Conservation (phyloP, 164 flowering plant species). For the Stephania yunnanensis region DNA sequence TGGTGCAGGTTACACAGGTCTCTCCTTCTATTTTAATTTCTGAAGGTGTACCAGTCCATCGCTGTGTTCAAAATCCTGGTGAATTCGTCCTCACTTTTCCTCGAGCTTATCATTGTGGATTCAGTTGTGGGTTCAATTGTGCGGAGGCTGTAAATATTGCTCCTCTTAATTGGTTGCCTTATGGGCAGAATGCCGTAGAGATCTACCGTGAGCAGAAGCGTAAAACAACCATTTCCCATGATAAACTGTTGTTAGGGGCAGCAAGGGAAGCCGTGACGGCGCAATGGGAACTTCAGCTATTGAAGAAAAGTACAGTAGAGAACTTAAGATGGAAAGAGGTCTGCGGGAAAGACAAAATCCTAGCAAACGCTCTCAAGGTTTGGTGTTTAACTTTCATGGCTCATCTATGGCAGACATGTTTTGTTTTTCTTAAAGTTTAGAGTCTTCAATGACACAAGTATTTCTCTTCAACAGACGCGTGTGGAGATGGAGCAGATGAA, state of each 20-base stretch:
- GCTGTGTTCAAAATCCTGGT: slow-evolving; percentile 58
- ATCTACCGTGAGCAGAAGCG: slow-evolving; percentile 43
- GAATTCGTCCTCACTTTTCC: slow-evolving; percentile 78
- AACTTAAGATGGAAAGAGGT: slow-evolving; percentile 54
- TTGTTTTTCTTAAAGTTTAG: neutral
- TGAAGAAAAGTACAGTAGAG: slow-evolving; percentile 32
- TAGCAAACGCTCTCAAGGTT: slow-evolving; percentile 63
- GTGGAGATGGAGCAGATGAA: slow-evolving; percentile 37
- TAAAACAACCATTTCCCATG: slow-evolving; percentile 63
- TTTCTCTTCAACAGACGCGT: slow-evolving; percentile 39
- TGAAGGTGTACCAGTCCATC: slow-evolving; percentile 71
- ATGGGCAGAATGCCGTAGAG: slow-evolving; percentile 60
- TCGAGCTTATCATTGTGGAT: slow-evolving; percentile 64
- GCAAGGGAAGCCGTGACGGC: slow-evolving; percentile 67
- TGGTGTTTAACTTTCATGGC: neutral
- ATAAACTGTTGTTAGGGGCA: slow-evolving; percentile 64
- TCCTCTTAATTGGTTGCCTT: slow-evolving; percentile 79
- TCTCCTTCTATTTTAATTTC: slow-evolving; percentile 50
- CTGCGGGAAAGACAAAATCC: slow-evolving; percentile 58
- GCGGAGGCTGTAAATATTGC: slow-evolving; percentile 60
- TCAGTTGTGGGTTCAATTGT: slow-evolving; percentile 77
- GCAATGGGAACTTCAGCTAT: slow-evolving; percentile 44
- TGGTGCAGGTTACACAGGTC: slow-evolving; percentile 54
- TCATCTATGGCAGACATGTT: slow-evolving; percentile 19
- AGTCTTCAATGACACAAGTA: slow-evolving; percentile 4